Evolutionary conservation across 805 yeast species (phyloP).

Genomic region (Candida boleticola): DNA sequence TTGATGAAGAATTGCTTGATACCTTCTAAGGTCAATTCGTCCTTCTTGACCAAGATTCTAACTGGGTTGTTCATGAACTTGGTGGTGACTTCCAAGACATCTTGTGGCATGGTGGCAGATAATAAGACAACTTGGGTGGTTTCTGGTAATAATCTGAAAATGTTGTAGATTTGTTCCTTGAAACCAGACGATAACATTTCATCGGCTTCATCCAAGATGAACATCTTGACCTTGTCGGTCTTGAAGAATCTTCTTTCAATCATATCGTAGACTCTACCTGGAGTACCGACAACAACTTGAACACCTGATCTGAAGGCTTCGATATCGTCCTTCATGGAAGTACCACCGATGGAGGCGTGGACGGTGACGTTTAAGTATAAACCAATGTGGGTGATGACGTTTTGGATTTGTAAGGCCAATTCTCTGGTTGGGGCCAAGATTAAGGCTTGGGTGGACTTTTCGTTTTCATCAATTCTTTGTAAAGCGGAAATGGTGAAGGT

Average conservation of each 20-base stretch:
- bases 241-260: conserved; percentile 83
- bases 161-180: conserved; percentile 93
- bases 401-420: conserved; percentile 93
- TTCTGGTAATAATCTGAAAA: conserved; percentile 83
- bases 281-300: conserved; percentile 95
- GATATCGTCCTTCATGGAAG: conserved; percentile 82
- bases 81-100: conserved; percentile 85
- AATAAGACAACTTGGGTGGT: conserved; percentile 92
- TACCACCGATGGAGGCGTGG: conserved; percentile 98
- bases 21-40: conserved; percentile 93
- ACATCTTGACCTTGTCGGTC: conserved; percentile 85
- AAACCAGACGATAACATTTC: conserved; percentile 92
- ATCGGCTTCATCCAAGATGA: conserved; percentile 97
- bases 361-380: conserved; percentile 85
- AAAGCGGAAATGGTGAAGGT: conserved; percentile 75
- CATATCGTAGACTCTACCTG: conserved; percentile 97
- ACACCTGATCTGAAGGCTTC: conserved; percentile 82
- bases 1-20: conserved; percentile 89
- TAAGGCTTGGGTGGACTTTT: conserved; percentile 83
- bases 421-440: conserved; percentile 97
- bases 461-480: conserved; percentile 69
- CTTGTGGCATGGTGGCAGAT: conserved; percentile 92
- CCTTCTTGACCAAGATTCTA: conserved; percentile 90
- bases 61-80: conserved; percentile 95
- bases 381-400: conserved; percentile 87